phyloP scores from a whole-genome alignment of 257 asterid genomes.

The Przewalskia tangutica region DNA sequence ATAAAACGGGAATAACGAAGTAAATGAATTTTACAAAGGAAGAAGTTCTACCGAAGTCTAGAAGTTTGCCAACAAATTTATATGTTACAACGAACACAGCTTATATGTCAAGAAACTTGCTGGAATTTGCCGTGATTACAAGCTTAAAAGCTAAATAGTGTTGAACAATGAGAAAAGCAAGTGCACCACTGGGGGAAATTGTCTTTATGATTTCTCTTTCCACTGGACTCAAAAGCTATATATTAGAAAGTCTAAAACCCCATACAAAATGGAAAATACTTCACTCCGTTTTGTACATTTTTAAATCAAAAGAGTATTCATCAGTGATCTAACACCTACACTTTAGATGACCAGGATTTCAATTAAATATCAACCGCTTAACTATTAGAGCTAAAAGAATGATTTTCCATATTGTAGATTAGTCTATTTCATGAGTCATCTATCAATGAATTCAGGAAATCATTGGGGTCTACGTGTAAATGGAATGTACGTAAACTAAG shows the following conservation, averaged over 20 bases:
- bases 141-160: background rate
- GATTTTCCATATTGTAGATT: background rate
- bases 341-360: background rate
- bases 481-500: background rate
- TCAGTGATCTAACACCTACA: background rate
- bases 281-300: background rate
- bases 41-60: background rate
- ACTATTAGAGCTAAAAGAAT: background rate
- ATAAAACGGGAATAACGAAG: background rate
- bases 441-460: background rate
- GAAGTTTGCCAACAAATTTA: too few species aligned
- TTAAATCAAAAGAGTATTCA: background rate
- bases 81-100: background rate
- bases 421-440: background rate
- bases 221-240: background rate
- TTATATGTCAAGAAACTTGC: background rate
- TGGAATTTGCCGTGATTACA: background rate
- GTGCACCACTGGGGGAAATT: background rate
- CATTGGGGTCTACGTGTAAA: background rate
- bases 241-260: background rate
- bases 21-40: background rate
- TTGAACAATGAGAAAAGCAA: background rate
- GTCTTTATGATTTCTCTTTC: background rate
- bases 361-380: background rate
- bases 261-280: background rate